Evolutionary conservation across 106 monocot genomes (phyloP).

Genomic region (Narthecium ossifragum): DNA sequence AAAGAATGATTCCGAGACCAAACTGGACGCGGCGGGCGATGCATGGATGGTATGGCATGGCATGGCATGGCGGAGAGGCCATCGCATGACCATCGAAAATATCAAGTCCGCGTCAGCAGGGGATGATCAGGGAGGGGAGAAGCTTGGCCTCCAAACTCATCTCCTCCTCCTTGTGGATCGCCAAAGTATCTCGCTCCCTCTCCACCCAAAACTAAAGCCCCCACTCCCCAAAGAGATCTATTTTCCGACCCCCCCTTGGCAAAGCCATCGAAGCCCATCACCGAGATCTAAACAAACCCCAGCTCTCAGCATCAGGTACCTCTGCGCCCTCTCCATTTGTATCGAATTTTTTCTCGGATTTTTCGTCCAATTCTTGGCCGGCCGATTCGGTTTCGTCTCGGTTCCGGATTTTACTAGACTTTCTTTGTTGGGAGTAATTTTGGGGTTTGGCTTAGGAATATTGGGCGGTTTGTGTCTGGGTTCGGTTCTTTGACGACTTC

Average conservation of each 20-base stretch:
- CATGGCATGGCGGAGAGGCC: not conserved
- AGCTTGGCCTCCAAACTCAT: slow-evolving; percentile 14
- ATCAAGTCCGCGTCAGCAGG: slow-evolving; percentile 49
- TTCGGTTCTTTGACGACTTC: too few relatives aligned
- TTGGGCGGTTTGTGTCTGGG: too few relatives aligned
- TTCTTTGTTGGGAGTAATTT: not conserved
- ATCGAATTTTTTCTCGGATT: not conserved
- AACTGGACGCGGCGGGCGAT: not conserved
- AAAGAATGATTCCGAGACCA: too few relatives aligned
- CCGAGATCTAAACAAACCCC: not conserved
- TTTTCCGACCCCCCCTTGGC: too few relatives aligned
- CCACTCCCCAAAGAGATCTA: too few relatives aligned
- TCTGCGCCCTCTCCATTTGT: not conserved
- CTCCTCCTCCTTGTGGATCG: slow-evolving; percentile 3
- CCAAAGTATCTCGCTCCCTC: slow-evolving; percentile 20
- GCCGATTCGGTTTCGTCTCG: too few relatives aligned
- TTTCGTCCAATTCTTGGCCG: not conserved
- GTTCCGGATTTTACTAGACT: not conserved
- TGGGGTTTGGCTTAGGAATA: too few relatives aligned
- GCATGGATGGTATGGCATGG: slow-evolving; percentile 1
- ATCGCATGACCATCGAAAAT: slow-evolving; percentile 21
- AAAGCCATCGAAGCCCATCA: not conserved
- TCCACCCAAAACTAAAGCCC: slow-evolving; percentile 14
- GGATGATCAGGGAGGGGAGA: slow-evolving; percentile 15
- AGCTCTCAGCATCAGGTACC: not conserved